A percentile compares a stretch with the other conserved stretches of the same genome.
phyloP scores from a whole-genome alignment of 352 stramenopile genomes.

The Pythium brassicae region DNA sequence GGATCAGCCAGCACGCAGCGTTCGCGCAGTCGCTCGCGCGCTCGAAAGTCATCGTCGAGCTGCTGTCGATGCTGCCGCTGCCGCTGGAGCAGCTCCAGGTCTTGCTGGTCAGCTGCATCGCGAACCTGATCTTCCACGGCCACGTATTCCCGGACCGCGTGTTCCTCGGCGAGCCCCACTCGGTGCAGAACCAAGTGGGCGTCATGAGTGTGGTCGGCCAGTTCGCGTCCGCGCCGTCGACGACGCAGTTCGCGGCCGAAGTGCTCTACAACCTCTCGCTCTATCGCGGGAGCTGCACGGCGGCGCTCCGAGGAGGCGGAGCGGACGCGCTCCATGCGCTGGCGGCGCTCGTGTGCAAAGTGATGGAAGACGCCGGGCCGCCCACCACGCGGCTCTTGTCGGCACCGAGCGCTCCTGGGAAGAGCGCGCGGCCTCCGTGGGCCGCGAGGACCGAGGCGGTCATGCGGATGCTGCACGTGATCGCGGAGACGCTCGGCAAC shows the following conservation, averaged over 20 bases:
- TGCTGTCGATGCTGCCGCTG: constrained; percentile 64
- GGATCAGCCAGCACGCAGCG: constrained; percentile 32
- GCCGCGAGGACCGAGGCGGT: constrained; percentile 7
- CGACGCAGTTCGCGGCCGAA: constrained; percentile 56
- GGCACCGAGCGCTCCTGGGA: neutral
- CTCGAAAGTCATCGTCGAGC: constrained; percentile 45
- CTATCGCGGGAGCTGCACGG: constrained; percentile 46
- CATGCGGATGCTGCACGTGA: constrained; percentile 37
- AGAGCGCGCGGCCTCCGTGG: constrained; percentile 3
- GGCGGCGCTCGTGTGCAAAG: constrained; percentile 36
- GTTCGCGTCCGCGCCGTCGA: constrained; percentile 24
- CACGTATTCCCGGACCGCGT: constrained; percentile 65
- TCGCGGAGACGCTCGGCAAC: constrained; percentile 58
- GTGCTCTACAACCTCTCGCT: constrained; percentile 72
- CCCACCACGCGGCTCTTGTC: constrained; percentile 11
- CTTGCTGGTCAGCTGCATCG: constrained; percentile 54
- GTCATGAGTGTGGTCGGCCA: constrained; percentile 64
- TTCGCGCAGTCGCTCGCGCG: constrained; percentile 38
- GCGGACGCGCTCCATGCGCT: constrained; percentile 56
- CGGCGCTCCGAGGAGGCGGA: constrained; percentile 47
- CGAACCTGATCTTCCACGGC: constrained; percentile 69
- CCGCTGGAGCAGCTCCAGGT: constrained; percentile 50
- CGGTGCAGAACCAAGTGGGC: constrained; percentile 59
- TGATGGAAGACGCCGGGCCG: constrained; percentile 28
- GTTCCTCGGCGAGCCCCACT: constrained; percentile 67